Base-by-base conservation (phyloP, 75 land plant species). In the Selaginella moellendorffii region DNA sequence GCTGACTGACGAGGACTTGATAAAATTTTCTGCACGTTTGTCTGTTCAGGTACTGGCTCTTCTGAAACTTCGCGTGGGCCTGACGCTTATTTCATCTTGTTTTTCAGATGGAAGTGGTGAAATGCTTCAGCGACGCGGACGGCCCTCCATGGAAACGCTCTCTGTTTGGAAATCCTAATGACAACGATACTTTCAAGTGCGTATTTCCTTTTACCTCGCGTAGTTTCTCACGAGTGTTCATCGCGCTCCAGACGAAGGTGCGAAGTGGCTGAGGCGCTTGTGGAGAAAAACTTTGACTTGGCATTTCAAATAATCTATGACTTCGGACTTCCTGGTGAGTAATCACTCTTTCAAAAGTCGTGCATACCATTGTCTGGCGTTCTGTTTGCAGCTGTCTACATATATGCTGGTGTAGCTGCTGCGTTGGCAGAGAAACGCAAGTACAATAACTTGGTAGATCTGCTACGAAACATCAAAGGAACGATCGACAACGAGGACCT, bases 81-180 rank as follows among this genome's bases (percentile, higher is more conserved):
- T n/a, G n/a, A n/a, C n/a, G n/a, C n/a, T n/a, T n/a, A n/a, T n/a
- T n/a, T n/a, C n/a, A n/a, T n/a, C n/a, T n/a, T n/a, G n/a, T 66
- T 2, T 60, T 66, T 23, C 75, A 95, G 99, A 78, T 86, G 68
- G 88, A 95, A 42, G 97, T 95, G n/a, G 78, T 86, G 25, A 81
- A 75, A 53, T 70, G 85, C 22, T 87, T 86, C 31, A 78, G 78
- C 77, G 89, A 89, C 76, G 52, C 69, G 19, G 99, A 95, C 30
- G 88, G 91, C 26, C 84, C 88, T 17, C 97, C 83, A 64, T 95
- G 99, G 99, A 90, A 78, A 69, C 68, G 79, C 68, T 95, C 99
- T 22, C 84, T 95, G 53, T 95, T 95, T 78, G 99, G 99, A 67
- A 95, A 90, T 71, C 99, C 99, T 52, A 86, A 77, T 84, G 99